These are phyloP conservation scores for Monosporascus ibericus DNA, from an alignment of 2,329 filamentous ascomycete species.

Conservation along the genomic window DNA sequence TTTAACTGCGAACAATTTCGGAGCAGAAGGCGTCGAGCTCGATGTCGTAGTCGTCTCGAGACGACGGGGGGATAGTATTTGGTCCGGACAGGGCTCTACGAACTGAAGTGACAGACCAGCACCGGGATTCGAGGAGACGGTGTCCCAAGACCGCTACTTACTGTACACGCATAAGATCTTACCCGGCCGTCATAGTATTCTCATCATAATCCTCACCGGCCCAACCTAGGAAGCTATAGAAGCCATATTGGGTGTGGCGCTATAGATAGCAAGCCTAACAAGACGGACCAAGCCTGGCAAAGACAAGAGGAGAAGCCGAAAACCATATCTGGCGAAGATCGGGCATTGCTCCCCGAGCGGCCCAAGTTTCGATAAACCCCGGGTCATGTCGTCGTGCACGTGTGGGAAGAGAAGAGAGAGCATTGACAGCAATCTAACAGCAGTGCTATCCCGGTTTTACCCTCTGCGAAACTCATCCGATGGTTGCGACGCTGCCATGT, in stretches of 20 bases:
- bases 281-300: conserved; percentile 1
- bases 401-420: neutral
- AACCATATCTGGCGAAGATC: neutral
- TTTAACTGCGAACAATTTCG: neutral
- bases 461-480: neutral
- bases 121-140: too few species aligned
- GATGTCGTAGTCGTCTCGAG: neutral
- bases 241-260: neutral
- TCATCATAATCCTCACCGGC: neutral
- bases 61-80: neutral
- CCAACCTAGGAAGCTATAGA: neutral
- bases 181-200: neutral
- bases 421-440: neutral
- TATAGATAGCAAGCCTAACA: conserved; percentile 4
- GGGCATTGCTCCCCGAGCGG: neutral
- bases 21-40: neutral
- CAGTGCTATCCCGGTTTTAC: neutral
- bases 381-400: neutral
- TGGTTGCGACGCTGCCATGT: neutral
- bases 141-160: too few species aligned
- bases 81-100: neutral
- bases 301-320: neutral
- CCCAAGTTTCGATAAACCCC: neutral
- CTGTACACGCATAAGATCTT: too few species aligned
- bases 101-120: too few species aligned